These are phyloP conservation scores for Fagus crenata DNA, from an alignment of 306 rosid species.

Conservation along the genomic window DNA sequence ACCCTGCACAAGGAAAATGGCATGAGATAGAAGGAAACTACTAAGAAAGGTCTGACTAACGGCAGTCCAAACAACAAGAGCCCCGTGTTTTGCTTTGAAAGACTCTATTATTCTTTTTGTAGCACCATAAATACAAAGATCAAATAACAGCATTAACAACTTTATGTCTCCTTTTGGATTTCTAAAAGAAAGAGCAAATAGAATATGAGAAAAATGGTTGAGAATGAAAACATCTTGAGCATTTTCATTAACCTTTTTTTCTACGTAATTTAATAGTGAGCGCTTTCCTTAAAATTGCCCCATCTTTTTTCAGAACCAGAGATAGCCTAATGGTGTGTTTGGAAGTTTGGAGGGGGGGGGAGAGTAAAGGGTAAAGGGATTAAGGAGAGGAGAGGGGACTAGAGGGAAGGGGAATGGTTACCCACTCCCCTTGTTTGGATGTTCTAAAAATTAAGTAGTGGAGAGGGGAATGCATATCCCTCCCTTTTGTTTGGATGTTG, in stretches of 20 bases:
- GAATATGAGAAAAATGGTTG: background rate
- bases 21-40: constrained; percentile 4
- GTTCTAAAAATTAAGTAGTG: no score
- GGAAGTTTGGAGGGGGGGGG: no score
- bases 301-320: background rate
- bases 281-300: background rate
- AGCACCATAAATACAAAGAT: background rate
- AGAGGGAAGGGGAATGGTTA: no score
- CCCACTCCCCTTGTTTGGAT: no score
- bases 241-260: background rate
- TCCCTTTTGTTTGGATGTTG: no score
- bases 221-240: background rate
- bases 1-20: constrained; percentile 18
- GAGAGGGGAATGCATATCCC: no score
- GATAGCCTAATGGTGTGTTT: background rate
- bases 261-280: background rate
- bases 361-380: no score
- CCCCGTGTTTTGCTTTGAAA: background rate
- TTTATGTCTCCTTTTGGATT: background rate
- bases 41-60: background rate
- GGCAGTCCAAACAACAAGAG: background rate
- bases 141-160: background rate
- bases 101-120: background rate
- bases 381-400: no score
- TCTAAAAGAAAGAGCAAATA: background rate